Percentiles rank a stretch among this genome's conserved stretches.
Conservation (phyloP, 306 rosid genomes). For the Medicago arabica region DNA sequence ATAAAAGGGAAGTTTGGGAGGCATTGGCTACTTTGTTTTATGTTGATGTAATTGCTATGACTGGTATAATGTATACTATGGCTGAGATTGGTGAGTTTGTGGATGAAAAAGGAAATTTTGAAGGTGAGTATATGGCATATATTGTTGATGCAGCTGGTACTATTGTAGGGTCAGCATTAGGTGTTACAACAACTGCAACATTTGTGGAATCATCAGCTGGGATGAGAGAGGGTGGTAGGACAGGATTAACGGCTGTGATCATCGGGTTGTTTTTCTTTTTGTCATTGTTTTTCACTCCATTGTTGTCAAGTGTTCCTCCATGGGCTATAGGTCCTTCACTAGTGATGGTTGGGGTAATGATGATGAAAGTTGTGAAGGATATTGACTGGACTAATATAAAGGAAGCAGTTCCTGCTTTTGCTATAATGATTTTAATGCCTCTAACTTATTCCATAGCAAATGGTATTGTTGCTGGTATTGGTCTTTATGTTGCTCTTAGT, state of each 20-base stretch:
- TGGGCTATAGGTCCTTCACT: slow-evolving; percentile 97
- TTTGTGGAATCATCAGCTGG: slow-evolving; percentile 86
- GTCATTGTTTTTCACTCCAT: slow-evolving; percentile 79
- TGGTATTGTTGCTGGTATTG: slow-evolving; percentile 89
- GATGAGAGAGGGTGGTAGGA: slow-evolving; percentile 84
- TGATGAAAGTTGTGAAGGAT: slow-evolving; percentile 92
- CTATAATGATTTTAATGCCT: slow-evolving; percentile 86
- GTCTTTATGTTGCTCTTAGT: slow-evolving; percentile 69
- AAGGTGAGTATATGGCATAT: slow-evolving; percentile 89
- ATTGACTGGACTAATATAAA: slow-evolving; percentile 76
- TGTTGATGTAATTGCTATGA: slow-evolving; percentile 81
- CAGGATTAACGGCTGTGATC: slow-evolving; percentile 80
- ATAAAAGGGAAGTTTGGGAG: slow-evolving; percentile 71
- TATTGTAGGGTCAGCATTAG: slow-evolving; percentile 66
- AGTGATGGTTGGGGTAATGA: slow-evolving; percentile 94
- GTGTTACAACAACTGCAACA: slow-evolving; percentile 74
- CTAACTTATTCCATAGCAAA: slow-evolving; percentile 85
- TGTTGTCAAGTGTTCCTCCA: slow-evolving; percentile 85
- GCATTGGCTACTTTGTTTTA: slow-evolving; percentile 79
- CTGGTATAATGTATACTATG: slow-evolving; percentile 86
- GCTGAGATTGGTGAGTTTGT: slow-evolving; percentile 80
- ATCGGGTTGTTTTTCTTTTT: slow-evolving; percentile 69
- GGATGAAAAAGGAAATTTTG: slow-evolving; percentile 74
- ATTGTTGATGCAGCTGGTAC: slow-evolving; percentile 83
- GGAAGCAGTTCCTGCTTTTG: slow-evolving; percentile 82